Base-by-base conservation (phyloP, 225 moss, liverwort and hornwort genomes). In the Sphagnum contortum region DNA sequence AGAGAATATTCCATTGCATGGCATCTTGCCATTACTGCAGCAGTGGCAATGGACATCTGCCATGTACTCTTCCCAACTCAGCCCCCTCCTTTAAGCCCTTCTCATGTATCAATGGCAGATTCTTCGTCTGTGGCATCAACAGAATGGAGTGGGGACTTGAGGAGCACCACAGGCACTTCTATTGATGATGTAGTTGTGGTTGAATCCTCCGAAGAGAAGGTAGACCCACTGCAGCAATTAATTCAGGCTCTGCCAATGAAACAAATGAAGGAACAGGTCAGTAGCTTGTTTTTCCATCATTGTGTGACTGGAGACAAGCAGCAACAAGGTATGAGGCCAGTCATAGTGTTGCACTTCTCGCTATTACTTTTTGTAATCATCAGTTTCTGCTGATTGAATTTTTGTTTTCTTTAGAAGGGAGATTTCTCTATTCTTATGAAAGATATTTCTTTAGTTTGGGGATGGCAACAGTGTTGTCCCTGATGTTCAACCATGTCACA, bases 11-110 rank as follows among this genome's bases (percentile, higher is more conserved):
- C 48, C 48, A 44, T 46, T 49, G 63, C 63, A 47, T 64, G 63
- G 63, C 48, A 64, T n/a, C 50, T 4, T 62, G 53, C 11, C 52
- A 29, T 29, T 29, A 29, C 7, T 55, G 47, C 62, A 48, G 73
- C 83, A 80, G 83, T 69, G 69, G 5, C 73, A 75, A 70, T 83
- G 83, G 80, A 73, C 77, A 66, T 72, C 80, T 70, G 83, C 83
- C 77, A 44, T 77, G 72, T 61, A 74, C 75, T 48, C 74, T 80
- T 57, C 72, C 80, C 55, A 68, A 77, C 57, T 63, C 70, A 3
- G 75, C 72, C 57, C 68, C 80, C 14, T 66, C 75, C 53, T 68
- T 72, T 47, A 77, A 77, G n/a, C 70, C 80, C 1, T 70, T 63
- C 57, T 64, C 83, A 46, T 74, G 57, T 60, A 45, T 75, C 67